A percentile compares a stretch with the other conserved stretches of the same genome.
These are phyloP conservation scores for Handroanthus guayacan DNA, from an alignment of 257 asterid species.

Conservation along the genomic window DNA sequence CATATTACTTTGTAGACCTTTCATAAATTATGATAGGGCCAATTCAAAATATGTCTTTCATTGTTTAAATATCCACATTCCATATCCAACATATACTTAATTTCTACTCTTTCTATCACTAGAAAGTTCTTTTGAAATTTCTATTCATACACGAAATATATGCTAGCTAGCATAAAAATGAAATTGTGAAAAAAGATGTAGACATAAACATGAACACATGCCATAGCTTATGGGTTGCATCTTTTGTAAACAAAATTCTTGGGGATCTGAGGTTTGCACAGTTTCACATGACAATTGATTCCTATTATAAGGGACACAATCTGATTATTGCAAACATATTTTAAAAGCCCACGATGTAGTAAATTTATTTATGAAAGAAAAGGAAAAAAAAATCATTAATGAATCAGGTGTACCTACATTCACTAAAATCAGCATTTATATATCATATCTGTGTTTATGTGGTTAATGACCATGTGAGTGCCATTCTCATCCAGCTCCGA, in stretches of 20 bases:
- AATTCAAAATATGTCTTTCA: no score
- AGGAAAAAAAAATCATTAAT: background rate
- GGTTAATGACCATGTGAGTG: no score
- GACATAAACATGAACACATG: conserved; percentile 20
- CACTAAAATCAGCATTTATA: no score
- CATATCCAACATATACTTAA: no score
- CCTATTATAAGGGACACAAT: background rate
- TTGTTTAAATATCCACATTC: no score
- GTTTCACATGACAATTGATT: conserved; percentile 14
- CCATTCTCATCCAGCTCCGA: no score
- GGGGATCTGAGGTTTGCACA: conserved; percentile 14
- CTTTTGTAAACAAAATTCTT: background rate
- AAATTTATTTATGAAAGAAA: background rate
- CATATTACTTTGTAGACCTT: no score
- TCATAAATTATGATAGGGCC: no score
- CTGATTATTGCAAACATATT: background rate
- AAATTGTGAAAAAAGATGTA: background rate
- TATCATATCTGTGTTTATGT: no score
- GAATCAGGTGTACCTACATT: background rate
- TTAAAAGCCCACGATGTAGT: background rate
- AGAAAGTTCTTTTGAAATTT: no score
- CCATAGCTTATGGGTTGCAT: conserved; percentile 6
- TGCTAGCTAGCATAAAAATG: background rate
- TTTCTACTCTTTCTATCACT: no score
- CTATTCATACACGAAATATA: no score